These are phyloP conservation scores for Chalciporus pseudorubinellus DNA, from an alignment of 768 basidiomycete species.

Conservation along the genomic window DNA sequence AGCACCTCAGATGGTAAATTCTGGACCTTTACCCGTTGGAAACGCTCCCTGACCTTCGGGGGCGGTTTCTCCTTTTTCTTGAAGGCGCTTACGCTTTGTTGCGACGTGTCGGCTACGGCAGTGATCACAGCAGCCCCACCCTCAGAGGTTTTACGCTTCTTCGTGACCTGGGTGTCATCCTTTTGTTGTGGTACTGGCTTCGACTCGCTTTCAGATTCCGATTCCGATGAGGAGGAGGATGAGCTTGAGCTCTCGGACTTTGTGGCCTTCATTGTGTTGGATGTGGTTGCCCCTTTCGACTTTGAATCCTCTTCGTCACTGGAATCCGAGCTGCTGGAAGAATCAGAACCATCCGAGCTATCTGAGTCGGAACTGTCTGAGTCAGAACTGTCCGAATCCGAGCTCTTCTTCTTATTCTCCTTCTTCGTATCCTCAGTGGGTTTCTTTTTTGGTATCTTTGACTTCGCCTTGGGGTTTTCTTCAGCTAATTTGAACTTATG, in stretches of 20 bases:
- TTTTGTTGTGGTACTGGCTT: background rate
- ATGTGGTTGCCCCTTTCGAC: background rate
- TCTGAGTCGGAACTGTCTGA: conserved; percentile 19
- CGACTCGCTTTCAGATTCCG: conserved; percentile 22
- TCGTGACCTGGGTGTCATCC: conserved; percentile 38
- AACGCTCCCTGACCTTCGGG: conserved; percentile 58
- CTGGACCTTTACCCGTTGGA: conserved; percentile 75
- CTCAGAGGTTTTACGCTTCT: conserved; percentile 60
- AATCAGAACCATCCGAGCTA: conserved; percentile 9
- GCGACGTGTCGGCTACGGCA: conserved; percentile 31
- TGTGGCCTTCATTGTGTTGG: conserved; percentile 1
- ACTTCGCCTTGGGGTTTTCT: conserved; percentile 4
- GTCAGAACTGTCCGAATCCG: conserved; percentile 13
- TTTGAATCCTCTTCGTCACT: conserved; percentile 11
- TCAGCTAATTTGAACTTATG: conserved; percentile 9
- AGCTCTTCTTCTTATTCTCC: background rate
- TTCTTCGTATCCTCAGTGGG: background rate
- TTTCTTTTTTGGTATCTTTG: conserved; percentile 5
- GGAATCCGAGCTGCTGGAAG: conserved; percentile 15
- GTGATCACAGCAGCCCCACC: conserved; percentile 50
- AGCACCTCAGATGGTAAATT: conserved; percentile 41
- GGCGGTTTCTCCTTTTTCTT: conserved; percentile 21
- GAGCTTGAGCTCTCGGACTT: conserved; percentile 2
- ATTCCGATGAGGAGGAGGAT: conserved; percentile 15
- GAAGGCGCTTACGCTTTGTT: background rate